Percentiles rank a stretch among this genome's conserved stretches.
Conservation (phyloP, 1,139 yeast genomes). For the Torulaspora pretoriensis region DNA sequence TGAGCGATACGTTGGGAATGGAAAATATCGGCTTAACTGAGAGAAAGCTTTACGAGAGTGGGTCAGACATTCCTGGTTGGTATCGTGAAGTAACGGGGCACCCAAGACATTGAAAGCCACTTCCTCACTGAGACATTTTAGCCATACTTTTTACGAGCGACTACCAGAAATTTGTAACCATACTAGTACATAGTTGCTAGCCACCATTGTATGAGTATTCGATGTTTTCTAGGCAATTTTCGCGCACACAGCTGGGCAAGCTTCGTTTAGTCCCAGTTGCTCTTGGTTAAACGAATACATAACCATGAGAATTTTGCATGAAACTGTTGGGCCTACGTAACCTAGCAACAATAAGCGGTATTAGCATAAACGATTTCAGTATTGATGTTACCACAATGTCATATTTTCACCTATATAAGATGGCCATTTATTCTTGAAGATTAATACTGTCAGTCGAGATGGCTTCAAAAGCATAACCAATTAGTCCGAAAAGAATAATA, state of each 20-base stretch:
- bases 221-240: not conserved
- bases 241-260: not conserved
- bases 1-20: slow-evolving; percentile 56
- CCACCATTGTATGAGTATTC: slow-evolving; percentile 2
- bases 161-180: slow-evolving; percentile 2
- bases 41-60: slow-evolving; percentile 56
- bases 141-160: not conserved
- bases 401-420: not conserved
- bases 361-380: not conserved
- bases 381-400: not conserved
- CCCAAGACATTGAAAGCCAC: slow-evolving; percentile 24
- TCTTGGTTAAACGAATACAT: slow-evolving; percentile 1
- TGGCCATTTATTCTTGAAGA: not conserved
- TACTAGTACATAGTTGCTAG: slow-evolving; percentile 6
- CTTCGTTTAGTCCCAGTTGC: not conserved
- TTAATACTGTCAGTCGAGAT: too few relatives aligned
- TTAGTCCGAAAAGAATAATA: not conserved
- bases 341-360: slow-evolving; percentile 1
- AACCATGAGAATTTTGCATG: slow-evolving; percentile 2
- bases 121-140: not conserved
- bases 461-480: too few relatives aligned
- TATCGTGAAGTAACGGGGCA: slow-evolving; percentile 32
- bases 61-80: slow-evolving; percentile 70
- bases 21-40: slow-evolving; percentile 47
- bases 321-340: slow-evolving; percentile 1